A percentile compares a stretch with the other conserved stretches of the same genome.
These are phyloP conservation scores for Kluyveromyces starmeri DNA, from an alignment of 805 yeast genomes.

Conservation along the genomic window DNA sequence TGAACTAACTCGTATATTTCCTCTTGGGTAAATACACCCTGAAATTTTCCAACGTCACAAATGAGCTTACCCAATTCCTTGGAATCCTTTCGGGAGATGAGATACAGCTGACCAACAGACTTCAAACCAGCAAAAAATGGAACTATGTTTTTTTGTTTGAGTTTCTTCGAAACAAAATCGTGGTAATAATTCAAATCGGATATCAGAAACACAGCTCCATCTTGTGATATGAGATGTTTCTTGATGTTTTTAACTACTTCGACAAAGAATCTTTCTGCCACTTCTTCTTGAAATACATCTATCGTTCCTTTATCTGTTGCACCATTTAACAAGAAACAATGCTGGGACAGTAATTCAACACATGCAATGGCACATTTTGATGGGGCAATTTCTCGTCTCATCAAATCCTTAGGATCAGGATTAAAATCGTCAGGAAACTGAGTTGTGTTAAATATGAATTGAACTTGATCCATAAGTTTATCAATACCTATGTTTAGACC, in stretches of 20 bases:
- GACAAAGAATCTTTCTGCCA: slow-evolving; percentile 78
- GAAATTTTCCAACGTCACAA: slow-evolving; percentile 74
- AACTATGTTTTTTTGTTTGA: slow-evolving; percentile 58
- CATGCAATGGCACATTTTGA: slow-evolving; percentile 60
- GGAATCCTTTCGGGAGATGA: slow-evolving; percentile 59
- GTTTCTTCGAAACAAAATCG: slow-evolving; percentile 50
- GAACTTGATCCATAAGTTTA: slow-evolving; percentile 75
- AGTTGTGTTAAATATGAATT: slow-evolving; percentile 44
- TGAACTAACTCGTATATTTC: slow-evolving; percentile 91
- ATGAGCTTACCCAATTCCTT: slow-evolving; percentile 77
- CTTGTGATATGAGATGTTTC: slow-evolving; percentile 59
- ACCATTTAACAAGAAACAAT: slow-evolving; percentile 64
- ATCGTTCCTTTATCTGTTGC: slow-evolving; percentile 81
- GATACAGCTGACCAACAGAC: slow-evolving; percentile 73
- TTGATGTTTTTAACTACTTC: slow-evolving; percentile 71
- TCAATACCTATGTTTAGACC: slow-evolving; percentile 91
- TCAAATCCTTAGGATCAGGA: slow-evolving; percentile 30
- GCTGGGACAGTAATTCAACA: slow-evolving; percentile 55
- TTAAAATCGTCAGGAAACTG: slow-evolving; percentile 57
- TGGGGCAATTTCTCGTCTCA: slow-evolving; percentile 33
- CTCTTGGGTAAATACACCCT: slow-evolving; percentile 85
- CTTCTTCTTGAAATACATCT: slow-evolving; percentile 90
- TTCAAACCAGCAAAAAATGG: slow-evolving; percentile 75
- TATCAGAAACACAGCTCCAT: slow-evolving; percentile 76
- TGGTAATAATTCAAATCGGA: slow-evolving; percentile 75